Evolutionary conservation across 495 filamentous ascomycete genomes (phyloP).

Genomic region (Tuber calosporum): DNA sequence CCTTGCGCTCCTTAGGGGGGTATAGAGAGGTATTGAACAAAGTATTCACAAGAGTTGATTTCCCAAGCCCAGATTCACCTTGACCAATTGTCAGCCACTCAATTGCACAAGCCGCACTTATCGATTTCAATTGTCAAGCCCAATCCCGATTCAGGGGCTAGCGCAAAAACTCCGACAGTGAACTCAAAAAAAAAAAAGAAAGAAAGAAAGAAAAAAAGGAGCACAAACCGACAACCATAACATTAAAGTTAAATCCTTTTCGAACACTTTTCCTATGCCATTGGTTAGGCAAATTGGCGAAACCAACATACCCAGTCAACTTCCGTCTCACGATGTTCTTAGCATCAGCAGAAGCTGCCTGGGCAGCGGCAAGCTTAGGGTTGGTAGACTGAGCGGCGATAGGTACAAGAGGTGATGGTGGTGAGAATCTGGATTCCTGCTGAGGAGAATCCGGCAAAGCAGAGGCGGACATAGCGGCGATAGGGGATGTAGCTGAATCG

Average conservation of each 20-base stretch:
- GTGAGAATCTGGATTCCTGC: constrained; percentile 51
- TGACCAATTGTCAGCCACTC: constrained; percentile 4
- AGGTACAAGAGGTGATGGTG: constrained; percentile 46
- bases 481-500: constrained; percentile 16
- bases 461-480: constrained; percentile 20
- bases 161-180: constrained; percentile 2
- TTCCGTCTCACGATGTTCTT: constrained; percentile 97
- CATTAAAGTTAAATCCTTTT: constrained; percentile 99
- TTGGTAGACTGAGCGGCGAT: constrained; percentile 69
- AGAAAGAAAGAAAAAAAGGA: too few species aligned
- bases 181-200: constrained; percentile 11
- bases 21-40: constrained; percentile 99
- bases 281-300: constrained; percentile 97
- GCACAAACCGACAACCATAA: constrained; percentile 94
- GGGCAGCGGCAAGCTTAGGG: constrained; percentile 62
- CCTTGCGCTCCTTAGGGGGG: constrained; percentile 95
- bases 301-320: constrained; percentile 95
- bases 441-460: constrained; percentile 54
- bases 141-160: constrained; percentile 24
- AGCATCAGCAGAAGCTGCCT: constrained; percentile 72
- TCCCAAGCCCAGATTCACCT: constrained; percentile 99
- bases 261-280: constrained; percentile 99
- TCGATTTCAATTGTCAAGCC: constrained; percentile 11
- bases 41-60: constrained; percentile 98
- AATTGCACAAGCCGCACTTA: constrained; percentile 31